These are phyloP conservation scores for Chaetomium sp. DNA, from an alignment of 2,329 filamentous ascomycete genomes.

Conservation along the genomic window DNA sequence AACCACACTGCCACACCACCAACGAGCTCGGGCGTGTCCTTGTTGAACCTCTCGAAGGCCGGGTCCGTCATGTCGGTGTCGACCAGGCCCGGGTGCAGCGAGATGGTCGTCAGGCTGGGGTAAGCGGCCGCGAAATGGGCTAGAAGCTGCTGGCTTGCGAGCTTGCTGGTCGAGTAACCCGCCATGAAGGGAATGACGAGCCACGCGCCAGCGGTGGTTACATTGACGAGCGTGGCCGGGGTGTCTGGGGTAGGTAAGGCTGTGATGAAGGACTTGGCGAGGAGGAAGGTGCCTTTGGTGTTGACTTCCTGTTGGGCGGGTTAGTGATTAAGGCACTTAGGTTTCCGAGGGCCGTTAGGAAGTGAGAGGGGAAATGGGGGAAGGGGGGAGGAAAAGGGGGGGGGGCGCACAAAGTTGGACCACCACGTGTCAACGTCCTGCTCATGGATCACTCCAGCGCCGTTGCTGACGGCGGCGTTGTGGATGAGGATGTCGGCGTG, in stretches of 20 bases:
- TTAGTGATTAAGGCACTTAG: neutral
- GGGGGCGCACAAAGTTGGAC: slow-evolving; percentile 1
- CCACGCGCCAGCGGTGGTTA: neutral
- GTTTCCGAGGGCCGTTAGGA: neutral
- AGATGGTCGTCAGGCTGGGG: neutral
- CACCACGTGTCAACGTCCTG: neutral
- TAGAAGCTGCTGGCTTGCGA: neutral
- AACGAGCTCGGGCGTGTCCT: neutral
- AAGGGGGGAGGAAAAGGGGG: neutral
- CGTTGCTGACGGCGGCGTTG: neutral
- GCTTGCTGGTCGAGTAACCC: slow-evolving; percentile 4
- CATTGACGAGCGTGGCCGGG: slow-evolving; percentile 2
- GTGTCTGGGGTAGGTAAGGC: neutral
- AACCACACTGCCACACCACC: slow-evolving; percentile 1
- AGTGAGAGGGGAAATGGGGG: neutral
- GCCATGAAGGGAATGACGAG: neutral
- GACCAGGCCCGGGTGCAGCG: slow-evolving; percentile 5
- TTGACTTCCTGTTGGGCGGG: slow-evolving; percentile 2
- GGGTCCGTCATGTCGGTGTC: slow-evolving; percentile 1
- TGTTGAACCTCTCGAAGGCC: neutral
- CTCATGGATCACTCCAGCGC: neutral
- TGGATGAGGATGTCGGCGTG: slow-evolving; percentile 6
- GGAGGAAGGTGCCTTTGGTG: slow-evolving; percentile 3
- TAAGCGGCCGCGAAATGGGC: neutral
- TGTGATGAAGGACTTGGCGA: neutral